Conservation (phyloP, 768 basidiomycete species). For the Piloderma croceum region DNA sequence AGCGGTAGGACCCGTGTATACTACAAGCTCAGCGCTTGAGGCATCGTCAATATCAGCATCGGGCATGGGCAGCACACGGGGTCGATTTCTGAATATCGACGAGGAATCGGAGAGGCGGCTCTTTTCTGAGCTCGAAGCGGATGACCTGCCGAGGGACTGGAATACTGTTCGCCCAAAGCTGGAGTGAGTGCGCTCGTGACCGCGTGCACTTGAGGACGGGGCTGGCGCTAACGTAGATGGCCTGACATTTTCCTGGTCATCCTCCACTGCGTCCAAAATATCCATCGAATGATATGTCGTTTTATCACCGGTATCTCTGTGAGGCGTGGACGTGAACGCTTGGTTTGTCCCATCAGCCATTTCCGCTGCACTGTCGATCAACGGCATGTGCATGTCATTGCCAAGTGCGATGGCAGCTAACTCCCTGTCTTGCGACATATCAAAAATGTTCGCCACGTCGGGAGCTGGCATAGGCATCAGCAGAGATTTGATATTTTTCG, state of each 20-base stretch:
- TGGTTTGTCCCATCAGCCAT: constrained; percentile 20
- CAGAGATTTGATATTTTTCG: constrained; percentile 16
- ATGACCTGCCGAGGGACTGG: constrained; percentile 39
- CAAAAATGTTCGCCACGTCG: constrained; percentile 49
- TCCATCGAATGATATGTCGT: constrained; percentile 42
- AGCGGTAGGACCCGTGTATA: constrained; percentile 31
- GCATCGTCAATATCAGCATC: constrained; percentile 66
- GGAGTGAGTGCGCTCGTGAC: constrained; percentile 62
- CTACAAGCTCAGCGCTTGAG: constrained; percentile 40
- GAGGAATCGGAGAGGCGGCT: constrained; percentile 56
- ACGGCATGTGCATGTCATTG: constrained; percentile 14
- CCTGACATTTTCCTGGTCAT: constrained; percentile 2
- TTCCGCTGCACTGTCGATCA: constrained; percentile 35
- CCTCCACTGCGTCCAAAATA: constrained; percentile 25
- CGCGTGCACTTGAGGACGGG: constrained; percentile 23
- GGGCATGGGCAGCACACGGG: constrained; percentile 38
- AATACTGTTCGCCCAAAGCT: constrained; percentile 62
- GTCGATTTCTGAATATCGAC: constrained; percentile 57
- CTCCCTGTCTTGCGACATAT: constrained; percentile 52
- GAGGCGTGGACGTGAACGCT: constrained; percentile 7
- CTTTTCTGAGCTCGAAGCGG: constrained; percentile 20
- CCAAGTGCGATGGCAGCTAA: constrained; percentile 46
- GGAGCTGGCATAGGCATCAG: constrained; percentile 38
- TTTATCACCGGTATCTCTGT: constrained; percentile 25
- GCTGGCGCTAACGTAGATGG: constrained; percentile 15